Base-by-base conservation (phyloP, 108 stramenopile species). In the Nitzschia sp. region DNA sequence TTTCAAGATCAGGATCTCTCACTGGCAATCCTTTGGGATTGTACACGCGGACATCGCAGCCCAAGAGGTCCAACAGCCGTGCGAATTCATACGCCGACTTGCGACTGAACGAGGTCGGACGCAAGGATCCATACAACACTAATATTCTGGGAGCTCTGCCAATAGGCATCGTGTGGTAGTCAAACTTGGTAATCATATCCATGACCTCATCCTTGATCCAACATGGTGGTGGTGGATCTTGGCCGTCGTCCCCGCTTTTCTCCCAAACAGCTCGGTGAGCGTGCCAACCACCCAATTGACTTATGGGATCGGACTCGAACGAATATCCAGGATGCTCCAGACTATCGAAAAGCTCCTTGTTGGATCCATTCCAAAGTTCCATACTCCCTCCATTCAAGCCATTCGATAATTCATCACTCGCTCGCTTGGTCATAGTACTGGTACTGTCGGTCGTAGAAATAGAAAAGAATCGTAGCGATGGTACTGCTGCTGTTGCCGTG, bases 31-130 rank as follows among this genome's bases (percentile, higher is more conserved):
- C 82, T 27, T 36, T 59, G 11, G 85, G 85, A 63, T 83, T 81
- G 80, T 79, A 86, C 9, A 72, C 68, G 54, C 85, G 72, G 15
- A 86, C 80, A 53, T 86, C 85, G 56, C 85, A 86, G 11, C 82
- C 85, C 38, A 86, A 55, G 2, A 68, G 53, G 21, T 86, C 82
- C 28, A 83, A 60, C 13, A 83, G 53, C 19, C 85, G 85, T 13
- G 80, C 85, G 70, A 78, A 80, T 47, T 85, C 85, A 54, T 66
- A 77, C 13, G 75, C 82, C 3, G 64, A 45, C 55, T 78, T 78
- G 15, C 74, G 69, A 46, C 69, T 71, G 45, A 77, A 86, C 1
- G 80, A 81, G 8, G 71, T 68, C 19, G 67, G 67, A 9, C 86
- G 74, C 28, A 87, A 69, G 23, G 79, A 80, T 58, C 86, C 86